Conservation (phyloP, 805 yeast genomes). For the Crinitomyces ghanaensis region DNA sequence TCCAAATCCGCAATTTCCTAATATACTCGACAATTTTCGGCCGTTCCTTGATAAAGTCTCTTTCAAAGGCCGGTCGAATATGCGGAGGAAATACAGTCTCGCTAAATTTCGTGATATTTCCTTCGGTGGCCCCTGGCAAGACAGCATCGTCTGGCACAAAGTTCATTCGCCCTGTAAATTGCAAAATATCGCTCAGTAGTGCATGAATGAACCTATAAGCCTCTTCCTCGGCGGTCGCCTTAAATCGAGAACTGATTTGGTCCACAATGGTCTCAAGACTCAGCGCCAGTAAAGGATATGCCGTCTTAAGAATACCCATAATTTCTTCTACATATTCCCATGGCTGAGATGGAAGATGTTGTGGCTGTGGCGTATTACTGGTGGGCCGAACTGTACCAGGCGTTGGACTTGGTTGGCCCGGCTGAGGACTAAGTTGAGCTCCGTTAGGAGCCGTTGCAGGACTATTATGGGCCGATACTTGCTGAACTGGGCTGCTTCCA, state of each 20-base stretch:
- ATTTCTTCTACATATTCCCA: slow-evolving; percentile 91
- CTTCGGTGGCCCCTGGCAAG: slow-evolving; percentile 84
- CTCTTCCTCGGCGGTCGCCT: slow-evolving; percentile 90
- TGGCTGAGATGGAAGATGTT: slow-evolving; percentile 46
- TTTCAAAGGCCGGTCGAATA: slow-evolving; percentile 79
- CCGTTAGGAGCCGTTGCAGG: slow-evolving; percentile 8
- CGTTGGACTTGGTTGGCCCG: slow-evolving; percentile 4
- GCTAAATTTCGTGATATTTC: slow-evolving; percentile 78
- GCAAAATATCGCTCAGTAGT: slow-evolving; percentile 83
- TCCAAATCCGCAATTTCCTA: slow-evolving; percentile 76
- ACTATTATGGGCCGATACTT: slow-evolving; percentile 2
- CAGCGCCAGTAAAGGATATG: slow-evolving; percentile 85
- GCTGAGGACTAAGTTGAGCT: slow-evolving; percentile 4
- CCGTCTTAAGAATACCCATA: slow-evolving; percentile 90
- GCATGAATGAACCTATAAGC: slow-evolving; percentile 91
- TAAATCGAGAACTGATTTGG: slow-evolving; percentile 87
- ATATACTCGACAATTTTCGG: slow-evolving; percentile 87
- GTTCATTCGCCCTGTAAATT: slow-evolving; percentile 73
- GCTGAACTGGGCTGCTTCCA: background rate
- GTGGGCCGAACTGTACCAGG: slow-evolving; percentile 6
- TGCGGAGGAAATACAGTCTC: slow-evolving; percentile 86
- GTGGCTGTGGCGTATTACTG: slow-evolving; percentile 5
- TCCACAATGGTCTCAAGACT: slow-evolving; percentile 92
- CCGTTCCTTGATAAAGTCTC: slow-evolving; percentile 75
- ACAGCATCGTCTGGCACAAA: slow-evolving; percentile 81